phyloP scores from a whole-genome alignment of 83 land plant species.

The Isoetes engelmannii region DNA sequence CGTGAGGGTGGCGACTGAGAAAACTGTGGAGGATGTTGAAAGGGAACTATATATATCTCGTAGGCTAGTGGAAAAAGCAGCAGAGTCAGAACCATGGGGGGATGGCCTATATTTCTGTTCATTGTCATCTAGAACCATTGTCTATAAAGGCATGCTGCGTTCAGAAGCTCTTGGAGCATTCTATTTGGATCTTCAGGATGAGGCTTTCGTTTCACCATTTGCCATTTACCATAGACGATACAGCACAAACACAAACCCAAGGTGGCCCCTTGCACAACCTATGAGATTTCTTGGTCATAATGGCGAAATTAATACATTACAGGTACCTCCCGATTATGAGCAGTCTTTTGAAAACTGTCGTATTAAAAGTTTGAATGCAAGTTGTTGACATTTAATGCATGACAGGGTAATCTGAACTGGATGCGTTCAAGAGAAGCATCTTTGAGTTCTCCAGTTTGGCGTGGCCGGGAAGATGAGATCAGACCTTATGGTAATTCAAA shows the following conservation, averaged over 20 bases:
- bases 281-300: conserved; percentile 97
- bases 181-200: conserved; percentile 72
- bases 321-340: conserved; percentile 38
- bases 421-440: conserved; percentile 91
- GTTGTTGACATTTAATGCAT: neutral
- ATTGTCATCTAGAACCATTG: conserved; percentile 81
- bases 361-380: neutral
- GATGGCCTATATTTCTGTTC: conserved; percentile 88
- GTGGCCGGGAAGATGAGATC: conserved; percentile 86
- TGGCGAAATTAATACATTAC: conserved; percentile 97
- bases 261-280: conserved; percentile 99
- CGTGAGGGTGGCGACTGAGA: conserved; percentile 70
- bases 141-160: conserved; percentile 97
- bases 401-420: conserved; percentile 95
- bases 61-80: conserved; percentile 71
- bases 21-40: conserved; percentile 75
- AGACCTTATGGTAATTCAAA: conserved; percentile 87
- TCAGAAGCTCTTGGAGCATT: conserved; percentile 77
- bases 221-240: conserved; percentile 95
- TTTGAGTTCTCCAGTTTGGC: conserved; percentile 83
- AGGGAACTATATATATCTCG: conserved; percentile 91
- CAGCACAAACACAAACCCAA: conserved; percentile 93
- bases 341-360: neutral
- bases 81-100: conserved; percentile 59
- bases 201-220: conserved; percentile 63